Base-by-base conservation (phyloP, 495 filamentous ascomycete species). In the Penicillium egyptiacum region DNA sequence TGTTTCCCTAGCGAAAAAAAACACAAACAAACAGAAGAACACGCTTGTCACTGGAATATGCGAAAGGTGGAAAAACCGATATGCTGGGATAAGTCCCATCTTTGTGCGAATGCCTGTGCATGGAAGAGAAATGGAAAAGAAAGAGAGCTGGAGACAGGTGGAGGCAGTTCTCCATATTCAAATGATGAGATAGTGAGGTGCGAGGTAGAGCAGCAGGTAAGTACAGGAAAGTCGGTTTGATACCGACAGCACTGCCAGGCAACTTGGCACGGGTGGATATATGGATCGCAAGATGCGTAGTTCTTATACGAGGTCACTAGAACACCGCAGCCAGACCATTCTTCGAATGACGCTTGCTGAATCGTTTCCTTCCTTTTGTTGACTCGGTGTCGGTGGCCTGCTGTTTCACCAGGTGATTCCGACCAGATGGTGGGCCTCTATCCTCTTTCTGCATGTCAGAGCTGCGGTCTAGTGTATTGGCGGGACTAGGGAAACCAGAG, bases 281-380 rank as follows among this genome's bases (percentile, higher is more conserved):
- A 37, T 35, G 45, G 22, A 56, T 28, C 41, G 37, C 48, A 28
- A 37, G 42, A 46, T 25, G 28, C 20, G n/a, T 30, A 30, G 14
- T 3, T 20, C 23, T 31, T 39, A 1, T 17, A 33, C 26, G 5
- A 14, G 20, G 42, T 11, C 1, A 53, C 66, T 72, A 93, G 64
- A 93, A 92, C 30, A 89, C 88, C 35, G 91, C 87, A 12, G 91
- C 89, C 25, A 96, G 79, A 19, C 91, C 91, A 66, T 88, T 94
- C 75, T 95, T 96, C 8, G 88, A 92, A 73, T 94, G 89, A 57
- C 92, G 80, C 68, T 90, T 90, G 70, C 89, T 93, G 72, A 97
- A 97, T 33, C 91, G 80, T 69, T 95, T 91, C 50, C 85, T 82
- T 62, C 82, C 81, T 63, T 82, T 85, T 16, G 80, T 64, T 17